These are phyloP conservation scores for Plectranthus barbatus DNA, from an alignment of 257 asterid species.

Conservation along the genomic window DNA sequence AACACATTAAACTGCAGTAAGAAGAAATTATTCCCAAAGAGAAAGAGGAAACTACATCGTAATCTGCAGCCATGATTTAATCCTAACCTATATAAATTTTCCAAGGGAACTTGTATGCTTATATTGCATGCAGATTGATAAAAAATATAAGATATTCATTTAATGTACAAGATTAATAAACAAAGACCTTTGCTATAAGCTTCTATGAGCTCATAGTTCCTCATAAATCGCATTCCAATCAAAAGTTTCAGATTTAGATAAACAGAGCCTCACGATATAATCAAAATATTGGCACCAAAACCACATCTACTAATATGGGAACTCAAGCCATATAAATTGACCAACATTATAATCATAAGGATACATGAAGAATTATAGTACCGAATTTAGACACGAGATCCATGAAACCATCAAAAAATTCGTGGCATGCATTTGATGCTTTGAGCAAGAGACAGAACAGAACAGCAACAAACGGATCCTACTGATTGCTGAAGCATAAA, in stretches of 20 bases:
- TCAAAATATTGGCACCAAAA: not conserved
- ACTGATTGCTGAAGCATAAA: not conserved
- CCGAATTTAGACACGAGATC: no score
- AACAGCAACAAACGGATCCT: not conserved
- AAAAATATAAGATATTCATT: not conserved
- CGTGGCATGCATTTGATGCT: not conserved
- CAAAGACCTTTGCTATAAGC: not conserved
- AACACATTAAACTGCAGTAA: not conserved
- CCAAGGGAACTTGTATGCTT: not conserved
- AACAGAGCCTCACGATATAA: not conserved
- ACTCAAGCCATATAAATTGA: not conserved
- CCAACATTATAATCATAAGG: no score
- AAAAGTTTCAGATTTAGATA: not conserved
- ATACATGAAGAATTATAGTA: no score
- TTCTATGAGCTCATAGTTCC: not conserved
- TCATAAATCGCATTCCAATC: not conserved
- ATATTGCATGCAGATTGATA: not conserved
- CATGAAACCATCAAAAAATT: no score
- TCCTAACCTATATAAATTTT: not conserved
- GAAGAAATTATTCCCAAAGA: not conserved
- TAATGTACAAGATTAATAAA: not conserved
- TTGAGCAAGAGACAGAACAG: not conserved
- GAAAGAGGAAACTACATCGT: not conserved
- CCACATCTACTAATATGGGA: not conserved
- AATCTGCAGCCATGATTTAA: not conserved